phyloP scores from a whole-genome alignment of 2,329 filamentous ascomycete genomes.

The Trichoderma sp. region DNA sequence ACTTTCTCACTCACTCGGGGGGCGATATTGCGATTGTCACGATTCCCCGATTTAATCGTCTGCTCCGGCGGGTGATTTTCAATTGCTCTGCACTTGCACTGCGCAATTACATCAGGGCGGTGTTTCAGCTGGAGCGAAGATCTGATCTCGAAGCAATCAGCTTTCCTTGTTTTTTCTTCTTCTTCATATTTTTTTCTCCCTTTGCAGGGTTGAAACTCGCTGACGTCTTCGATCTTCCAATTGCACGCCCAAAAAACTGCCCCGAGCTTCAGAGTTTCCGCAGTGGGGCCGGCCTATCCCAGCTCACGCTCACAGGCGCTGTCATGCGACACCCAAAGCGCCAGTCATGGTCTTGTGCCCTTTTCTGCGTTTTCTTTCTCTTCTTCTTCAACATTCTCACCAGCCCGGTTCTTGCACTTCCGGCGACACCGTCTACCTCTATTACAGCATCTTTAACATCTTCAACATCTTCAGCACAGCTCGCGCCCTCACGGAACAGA shows the following conservation, averaged over 20 bases:
- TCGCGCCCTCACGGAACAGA: background rate
- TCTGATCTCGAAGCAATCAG: background rate
- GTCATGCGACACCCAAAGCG: slow-evolving; percentile 17
- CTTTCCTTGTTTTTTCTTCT: background rate
- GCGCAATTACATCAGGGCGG: background rate
- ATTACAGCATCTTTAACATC: background rate
- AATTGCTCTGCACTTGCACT: background rate
- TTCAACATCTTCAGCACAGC: background rate
- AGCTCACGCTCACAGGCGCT: background rate
- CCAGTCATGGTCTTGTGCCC: background rate
- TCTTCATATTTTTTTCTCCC: background rate
- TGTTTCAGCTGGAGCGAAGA: background rate
- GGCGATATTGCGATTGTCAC: background rate
- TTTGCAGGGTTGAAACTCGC: background rate
- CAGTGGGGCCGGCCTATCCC: background rate
- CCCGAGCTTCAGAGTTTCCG: background rate
- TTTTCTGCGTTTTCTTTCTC: background rate
- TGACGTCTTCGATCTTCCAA: slow-evolving; percentile 6
- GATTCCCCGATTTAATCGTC: background rate
- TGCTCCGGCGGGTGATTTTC: background rate
- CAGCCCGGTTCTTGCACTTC: background rate
- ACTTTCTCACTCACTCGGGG: background rate
- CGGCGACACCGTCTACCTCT: background rate
- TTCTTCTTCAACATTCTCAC: background rate
- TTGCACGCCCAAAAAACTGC: no score